These are phyloP conservation scores for Elaphomyces granulatus DNA, from an alignment of 495 filamentous ascomycete species.

Conservation along the genomic window DNA sequence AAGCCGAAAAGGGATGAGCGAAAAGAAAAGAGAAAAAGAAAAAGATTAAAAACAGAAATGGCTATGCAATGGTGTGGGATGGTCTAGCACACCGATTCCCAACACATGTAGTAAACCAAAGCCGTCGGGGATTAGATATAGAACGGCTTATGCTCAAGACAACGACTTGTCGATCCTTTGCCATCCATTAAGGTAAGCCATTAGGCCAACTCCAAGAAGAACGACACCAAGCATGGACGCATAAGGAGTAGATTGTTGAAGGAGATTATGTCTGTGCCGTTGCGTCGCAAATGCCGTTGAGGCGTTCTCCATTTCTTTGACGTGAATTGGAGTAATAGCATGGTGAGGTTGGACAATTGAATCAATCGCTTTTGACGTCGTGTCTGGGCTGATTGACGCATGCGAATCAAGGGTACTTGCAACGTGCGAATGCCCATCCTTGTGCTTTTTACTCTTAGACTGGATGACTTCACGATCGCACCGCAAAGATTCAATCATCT, in stretches of 20 bases:
- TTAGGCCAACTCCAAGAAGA: constrained; percentile 73
- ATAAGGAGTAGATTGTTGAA: constrained; percentile 63
- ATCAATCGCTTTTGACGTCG: constrained; percentile 5
- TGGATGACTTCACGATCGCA: constrained; percentile 42
- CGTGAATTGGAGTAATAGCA: constrained; percentile 8
- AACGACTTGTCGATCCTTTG: constrained; percentile 49
- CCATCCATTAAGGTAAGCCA: constrained; percentile 91
- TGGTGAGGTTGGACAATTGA: constrained; percentile 3
- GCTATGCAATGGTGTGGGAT: constrained; percentile 8
- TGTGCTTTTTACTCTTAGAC: constrained; percentile 8
- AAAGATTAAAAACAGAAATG: constrained; percentile 5
- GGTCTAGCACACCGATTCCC: constrained; percentile 3
- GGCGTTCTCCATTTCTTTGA: constrained; percentile 25
- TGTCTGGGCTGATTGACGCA: constrained; percentile 7
- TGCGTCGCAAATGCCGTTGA: constrained; percentile 28
- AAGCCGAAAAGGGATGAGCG: not conserved
- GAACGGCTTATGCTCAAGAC: too few relatives aligned
- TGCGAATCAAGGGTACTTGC: constrained; percentile 1
- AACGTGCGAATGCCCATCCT: constrained; percentile 7
- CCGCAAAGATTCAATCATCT: constrained; percentile 78
- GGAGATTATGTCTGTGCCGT: constrained; percentile 21
- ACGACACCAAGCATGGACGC: constrained; percentile 83
- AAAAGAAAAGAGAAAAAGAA: constrained; percentile 6
- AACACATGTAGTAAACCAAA: constrained; percentile 12
- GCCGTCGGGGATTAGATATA: too few relatives aligned